Conservation (phyloP, 495 filamentous ascomycete genomes). For the Paragyromitra xinjiangensis region DNA sequence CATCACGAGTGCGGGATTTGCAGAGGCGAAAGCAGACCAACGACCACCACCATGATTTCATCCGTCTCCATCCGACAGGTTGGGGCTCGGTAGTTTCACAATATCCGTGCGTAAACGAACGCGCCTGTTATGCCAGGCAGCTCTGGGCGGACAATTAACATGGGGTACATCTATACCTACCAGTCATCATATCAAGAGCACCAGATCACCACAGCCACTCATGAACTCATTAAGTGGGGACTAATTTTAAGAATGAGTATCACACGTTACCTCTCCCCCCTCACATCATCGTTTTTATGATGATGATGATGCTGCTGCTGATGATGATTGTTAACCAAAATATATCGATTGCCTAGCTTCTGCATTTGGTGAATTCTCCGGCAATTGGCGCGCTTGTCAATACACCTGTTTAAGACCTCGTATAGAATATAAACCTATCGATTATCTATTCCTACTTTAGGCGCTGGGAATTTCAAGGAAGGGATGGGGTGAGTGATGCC, state of each 20-base stretch:
- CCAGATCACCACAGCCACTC: conserved; percentile 34
- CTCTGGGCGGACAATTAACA: conserved; percentile 25
- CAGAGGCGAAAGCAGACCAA: conserved; percentile 30
- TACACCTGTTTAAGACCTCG: conserved; percentile 43
- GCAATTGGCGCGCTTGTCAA: conserved; percentile 49
- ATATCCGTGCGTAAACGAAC: conserved; percentile 40
- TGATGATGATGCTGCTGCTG: background rate
- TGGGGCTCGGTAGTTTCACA: conserved; percentile 50
- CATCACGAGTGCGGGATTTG: conserved; percentile 49
- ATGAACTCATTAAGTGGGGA: conserved; percentile 29
- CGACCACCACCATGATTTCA: conserved; percentile 39
- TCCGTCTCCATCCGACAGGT: conserved; percentile 50
- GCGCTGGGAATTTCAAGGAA: conserved; percentile 13
- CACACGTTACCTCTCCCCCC: conserved; percentile 34
- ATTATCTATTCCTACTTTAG: conserved; percentile 40
- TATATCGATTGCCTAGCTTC: conserved; percentile 27
- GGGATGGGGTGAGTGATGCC: conserved; percentile 25
- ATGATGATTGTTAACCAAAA: conserved; percentile 16
- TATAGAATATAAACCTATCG: conserved; percentile 30
- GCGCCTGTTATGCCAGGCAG: background rate
- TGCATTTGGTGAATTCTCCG: conserved; percentile 51
- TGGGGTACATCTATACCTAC: conserved; percentile 29
- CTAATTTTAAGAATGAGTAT: conserved; percentile 23
- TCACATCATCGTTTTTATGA: conserved; percentile 29
- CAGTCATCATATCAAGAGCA: conserved; percentile 36